Percentiles rank a stretch among this genome's conserved stretches.
Evolutionary conservation across 208 protist species (phyloP).

Genomic region (Trypanosoma conorhini): DNA sequence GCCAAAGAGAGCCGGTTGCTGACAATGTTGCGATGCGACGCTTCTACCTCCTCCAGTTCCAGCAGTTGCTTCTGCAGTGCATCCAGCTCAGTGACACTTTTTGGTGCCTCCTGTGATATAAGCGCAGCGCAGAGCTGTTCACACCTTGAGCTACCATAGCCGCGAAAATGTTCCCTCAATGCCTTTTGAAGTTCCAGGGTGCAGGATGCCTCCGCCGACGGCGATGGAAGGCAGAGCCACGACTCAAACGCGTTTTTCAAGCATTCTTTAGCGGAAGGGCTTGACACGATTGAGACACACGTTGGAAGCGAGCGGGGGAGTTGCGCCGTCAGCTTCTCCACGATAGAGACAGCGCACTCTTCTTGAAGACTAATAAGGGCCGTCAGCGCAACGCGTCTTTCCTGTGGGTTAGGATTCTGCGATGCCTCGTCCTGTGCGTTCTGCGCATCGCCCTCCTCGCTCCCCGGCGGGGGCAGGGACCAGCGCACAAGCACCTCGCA

Average conservation of each 20-base stretch:
- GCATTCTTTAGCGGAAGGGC: slow-evolving; percentile 9
- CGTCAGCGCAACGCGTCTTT: slow-evolving; percentile 24
- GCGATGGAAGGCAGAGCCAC: slow-evolving; percentile 4
- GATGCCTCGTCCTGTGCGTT: not conserved
- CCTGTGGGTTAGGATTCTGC: slow-evolving; percentile 12
- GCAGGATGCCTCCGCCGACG: slow-evolving; percentile 3
- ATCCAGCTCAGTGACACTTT: slow-evolving; percentile 13
- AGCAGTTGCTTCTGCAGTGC: slow-evolving; percentile 13
- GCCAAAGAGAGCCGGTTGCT: slow-evolving; percentile 14
- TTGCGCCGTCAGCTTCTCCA: slow-evolving; percentile 15
- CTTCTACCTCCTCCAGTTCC: not conserved
- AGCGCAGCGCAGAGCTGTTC: slow-evolving; percentile 24
- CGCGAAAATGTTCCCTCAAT: slow-evolving; percentile 27
- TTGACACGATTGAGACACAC: slow-evolving; percentile 28
- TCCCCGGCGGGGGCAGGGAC: not conserved
- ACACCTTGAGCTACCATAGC: slow-evolving; percentile 25
- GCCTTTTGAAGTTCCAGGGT: slow-evolving; percentile 18
- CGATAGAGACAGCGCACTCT: slow-evolving; percentile 11
- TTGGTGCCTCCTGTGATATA: slow-evolving; percentile 13
- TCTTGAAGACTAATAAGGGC: slow-evolving; percentile 28
- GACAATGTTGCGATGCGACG: slow-evolving; percentile 7
- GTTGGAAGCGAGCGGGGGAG: slow-evolving; percentile 31
- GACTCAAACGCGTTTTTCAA: slow-evolving; percentile 30
- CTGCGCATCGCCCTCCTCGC: not conserved
- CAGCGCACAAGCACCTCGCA: slow-evolving; percentile 27